A percentile compares a stretch with the other conserved stretches of the same genome.
These are phyloP conservation scores for Globisporangium paroecandrum DNA, from an alignment of 352 stramenopile species.

Conservation along the genomic window DNA sequence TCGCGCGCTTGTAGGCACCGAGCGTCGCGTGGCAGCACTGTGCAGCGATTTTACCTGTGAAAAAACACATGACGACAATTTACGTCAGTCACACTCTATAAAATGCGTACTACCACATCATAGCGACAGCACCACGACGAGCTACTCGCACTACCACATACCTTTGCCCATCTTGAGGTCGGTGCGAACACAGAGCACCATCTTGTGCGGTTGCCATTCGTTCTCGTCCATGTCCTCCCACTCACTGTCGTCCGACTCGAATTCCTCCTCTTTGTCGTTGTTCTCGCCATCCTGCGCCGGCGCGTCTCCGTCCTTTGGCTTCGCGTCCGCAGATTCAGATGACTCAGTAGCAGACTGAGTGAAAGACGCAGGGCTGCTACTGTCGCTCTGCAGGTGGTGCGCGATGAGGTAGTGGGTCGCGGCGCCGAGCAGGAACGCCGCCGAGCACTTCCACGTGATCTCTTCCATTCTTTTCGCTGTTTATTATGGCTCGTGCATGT, in stretches of 20 bases:
- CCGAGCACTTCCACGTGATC: slow-evolving; percentile 74
- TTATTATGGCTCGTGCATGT: not conserved
- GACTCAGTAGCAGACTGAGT: not conserved
- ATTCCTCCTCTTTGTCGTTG: slow-evolving; percentile 13
- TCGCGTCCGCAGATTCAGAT: not conserved
- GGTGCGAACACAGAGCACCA: slow-evolving; percentile 94
- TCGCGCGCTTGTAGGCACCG: slow-evolving; percentile 92
- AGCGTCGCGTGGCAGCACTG: slow-evolving; percentile 91
- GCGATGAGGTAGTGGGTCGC: slow-evolving; percentile 64
- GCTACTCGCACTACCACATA: slow-evolving; percentile 45
- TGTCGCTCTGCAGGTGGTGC: slow-evolving; percentile 31
- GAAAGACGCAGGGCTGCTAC: not conserved
- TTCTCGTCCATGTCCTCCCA: slow-evolving; percentile 62
- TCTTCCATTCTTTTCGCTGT: slow-evolving; percentile 38
- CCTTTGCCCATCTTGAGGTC: slow-evolving; percentile 96
- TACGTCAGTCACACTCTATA: not conserved
- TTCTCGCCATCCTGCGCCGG: slow-evolving; percentile 13
- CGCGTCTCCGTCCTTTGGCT: not conserved
- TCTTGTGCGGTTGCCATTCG: slow-evolving; percentile 81
- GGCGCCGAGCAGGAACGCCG: slow-evolving; percentile 66
- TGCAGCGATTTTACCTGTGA: slow-evolving; percentile 75
- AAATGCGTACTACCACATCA: not conserved
- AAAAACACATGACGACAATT: not conserved
- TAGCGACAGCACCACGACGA: slow-evolving; percentile 28
- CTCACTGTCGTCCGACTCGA: slow-evolving; percentile 48